Conservation (phyloP, 2,329 filamentous ascomycete genomes). For the Fusarium begoniae region DNA sequence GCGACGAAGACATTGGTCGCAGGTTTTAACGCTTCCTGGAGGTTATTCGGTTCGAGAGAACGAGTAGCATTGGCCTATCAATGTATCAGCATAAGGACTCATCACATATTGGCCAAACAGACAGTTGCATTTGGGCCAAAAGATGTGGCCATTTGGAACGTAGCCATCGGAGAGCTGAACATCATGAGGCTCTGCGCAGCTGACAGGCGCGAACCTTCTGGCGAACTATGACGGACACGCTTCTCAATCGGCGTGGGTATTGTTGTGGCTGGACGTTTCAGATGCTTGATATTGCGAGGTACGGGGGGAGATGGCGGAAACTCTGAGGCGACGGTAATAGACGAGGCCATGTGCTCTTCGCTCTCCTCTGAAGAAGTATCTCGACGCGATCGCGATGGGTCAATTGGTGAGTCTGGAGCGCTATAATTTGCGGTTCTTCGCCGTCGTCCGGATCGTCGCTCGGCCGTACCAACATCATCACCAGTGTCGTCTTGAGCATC, state of each 20-base stretch:
- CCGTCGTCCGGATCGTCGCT: conserved; percentile 35
- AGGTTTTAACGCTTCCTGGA: conserved; percentile 38
- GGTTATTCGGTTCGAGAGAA: conserved; percentile 31
- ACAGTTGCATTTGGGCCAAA: conserved; percentile 29
- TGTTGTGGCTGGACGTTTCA: conserved; percentile 34
- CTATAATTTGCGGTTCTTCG: conserved; percentile 35
- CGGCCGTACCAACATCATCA: conserved; percentile 28
- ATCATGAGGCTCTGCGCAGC: conserved; percentile 44
- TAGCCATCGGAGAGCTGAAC: conserved; percentile 43
- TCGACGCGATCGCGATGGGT: conserved; percentile 25
- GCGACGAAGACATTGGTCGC: conserved; percentile 32
- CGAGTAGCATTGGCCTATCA: conserved; percentile 28
- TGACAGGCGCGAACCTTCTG: conserved; percentile 41
- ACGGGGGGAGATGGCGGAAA: conserved; percentile 38
- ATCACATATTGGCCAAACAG: neutral
- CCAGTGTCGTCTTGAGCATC: conserved; percentile 33
- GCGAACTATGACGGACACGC: conserved; percentile 38
- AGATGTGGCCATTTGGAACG: conserved; percentile 43
- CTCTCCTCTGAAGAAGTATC: conserved; percentile 37
- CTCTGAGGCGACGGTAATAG: conserved; percentile 42
- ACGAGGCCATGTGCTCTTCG: conserved; percentile 40
- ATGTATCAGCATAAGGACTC: neutral
- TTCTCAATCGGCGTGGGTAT: conserved; percentile 37
- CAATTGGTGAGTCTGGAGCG: conserved; percentile 31
- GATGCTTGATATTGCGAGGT: conserved; percentile 33